phyloP scores from a whole-genome alignment of 2,329 filamentous ascomycete species.

The Alternaria consortialis region DNA sequence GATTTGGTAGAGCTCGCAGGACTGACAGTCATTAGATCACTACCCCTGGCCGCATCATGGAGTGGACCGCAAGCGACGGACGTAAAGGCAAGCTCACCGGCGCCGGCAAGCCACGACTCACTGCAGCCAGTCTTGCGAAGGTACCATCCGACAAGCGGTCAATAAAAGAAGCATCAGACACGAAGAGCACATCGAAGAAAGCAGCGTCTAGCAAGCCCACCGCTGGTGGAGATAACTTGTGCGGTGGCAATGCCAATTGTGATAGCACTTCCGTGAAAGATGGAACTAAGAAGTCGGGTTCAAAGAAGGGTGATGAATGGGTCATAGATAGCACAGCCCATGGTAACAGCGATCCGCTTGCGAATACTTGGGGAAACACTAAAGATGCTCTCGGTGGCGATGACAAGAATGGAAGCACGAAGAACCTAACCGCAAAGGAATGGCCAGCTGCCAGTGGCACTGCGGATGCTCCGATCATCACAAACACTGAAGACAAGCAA shows the following conservation, averaged over 20 bases:
- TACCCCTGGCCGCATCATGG: constrained; percentile 38
- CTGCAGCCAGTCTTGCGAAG: constrained; percentile 22
- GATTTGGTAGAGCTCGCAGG: neutral
- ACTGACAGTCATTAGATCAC: constrained; percentile 24
- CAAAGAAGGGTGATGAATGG: constrained; percentile 1
- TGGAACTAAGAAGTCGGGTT: neutral
- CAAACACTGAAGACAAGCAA: neutral
- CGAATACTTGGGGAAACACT: neutral
- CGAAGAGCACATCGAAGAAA: constrained; percentile 10
- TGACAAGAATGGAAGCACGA: constrained; percentile 2
- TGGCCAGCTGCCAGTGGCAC: neutral
- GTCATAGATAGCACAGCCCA: neutral
- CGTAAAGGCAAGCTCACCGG: constrained; percentile 39
- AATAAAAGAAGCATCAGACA: neutral
- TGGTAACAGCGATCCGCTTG: neutral
- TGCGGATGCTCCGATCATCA: neutral
- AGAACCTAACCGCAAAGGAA: neutral
- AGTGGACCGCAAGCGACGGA: constrained; percentile 48
- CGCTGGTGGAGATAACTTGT: neutral
- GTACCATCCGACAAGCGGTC: constrained; percentile 16
- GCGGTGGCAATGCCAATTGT: neutral
- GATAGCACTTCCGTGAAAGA: neutral
- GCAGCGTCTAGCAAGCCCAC: neutral
- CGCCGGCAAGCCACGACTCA: constrained; percentile 25
- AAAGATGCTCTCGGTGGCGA: neutral